Percentiles rank a stretch among this genome's conserved stretches.
Conservation (phyloP, 495 filamentous ascomycete genomes). For the Penicillium angulare region DNA sequence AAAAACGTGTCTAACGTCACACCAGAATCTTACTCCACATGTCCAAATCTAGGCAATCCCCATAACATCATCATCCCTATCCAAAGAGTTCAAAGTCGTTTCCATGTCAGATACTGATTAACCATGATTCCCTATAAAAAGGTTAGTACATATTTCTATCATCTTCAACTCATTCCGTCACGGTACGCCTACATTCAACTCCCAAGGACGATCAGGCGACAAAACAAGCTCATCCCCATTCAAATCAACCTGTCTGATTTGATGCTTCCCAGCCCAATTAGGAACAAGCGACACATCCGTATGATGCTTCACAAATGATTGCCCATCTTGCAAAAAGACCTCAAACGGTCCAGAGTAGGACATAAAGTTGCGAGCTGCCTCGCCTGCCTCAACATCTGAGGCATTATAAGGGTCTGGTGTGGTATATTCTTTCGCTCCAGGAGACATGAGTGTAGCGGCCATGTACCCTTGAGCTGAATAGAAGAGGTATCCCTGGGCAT, state of each 20-base stretch:
- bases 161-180: not conserved
- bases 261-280: not conserved
- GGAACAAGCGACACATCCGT: not conserved
- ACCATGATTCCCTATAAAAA: not conserved
- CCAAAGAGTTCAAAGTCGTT: not conserved
- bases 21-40: not conserved
- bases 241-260: not conserved
- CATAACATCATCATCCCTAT: not conserved
- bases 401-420: not conserved
- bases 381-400: not conserved
- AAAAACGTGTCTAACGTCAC: not conserved
- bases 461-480: not conserved
- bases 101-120: not conserved
- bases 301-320: not conserved
- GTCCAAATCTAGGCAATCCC: no score
- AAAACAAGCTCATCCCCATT: not conserved
- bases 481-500: not conserved
- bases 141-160: not conserved
- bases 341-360: not conserved
- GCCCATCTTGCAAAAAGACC: not conserved
- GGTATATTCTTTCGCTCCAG: not conserved
- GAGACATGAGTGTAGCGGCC: not conserved
- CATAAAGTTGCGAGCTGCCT: not conserved
- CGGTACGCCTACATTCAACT: not conserved
- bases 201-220: not conserved